phyloP scores from a whole-genome alignment of 257 asterid species.

The Solanum lycopersicoides region DNA sequence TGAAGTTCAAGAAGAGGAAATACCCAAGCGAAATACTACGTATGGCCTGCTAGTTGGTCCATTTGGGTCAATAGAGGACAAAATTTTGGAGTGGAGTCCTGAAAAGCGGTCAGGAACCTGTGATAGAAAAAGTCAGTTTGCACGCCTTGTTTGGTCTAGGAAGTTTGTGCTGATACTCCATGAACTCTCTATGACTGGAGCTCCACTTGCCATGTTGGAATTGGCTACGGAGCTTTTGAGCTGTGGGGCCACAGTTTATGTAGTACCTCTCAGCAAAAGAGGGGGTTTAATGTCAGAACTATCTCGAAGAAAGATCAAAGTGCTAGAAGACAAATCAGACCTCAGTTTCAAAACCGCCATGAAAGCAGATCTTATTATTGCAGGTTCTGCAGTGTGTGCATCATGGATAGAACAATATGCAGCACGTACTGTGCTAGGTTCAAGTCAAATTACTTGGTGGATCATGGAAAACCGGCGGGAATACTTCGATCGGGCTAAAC shows the following conservation, averaged over 20 bases:
- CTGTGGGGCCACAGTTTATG: conserved; percentile 91
- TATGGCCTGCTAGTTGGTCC: conserved; percentile 87
- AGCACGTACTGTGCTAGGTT: conserved; percentile 77
- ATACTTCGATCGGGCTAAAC: conserved; percentile 81
- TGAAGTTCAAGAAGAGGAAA: conserved; percentile 54
- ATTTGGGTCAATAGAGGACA: conserved; percentile 79
- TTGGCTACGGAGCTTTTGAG: conserved; percentile 90
- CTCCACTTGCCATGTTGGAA: conserved; percentile 99
- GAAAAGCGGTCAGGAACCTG: conserved; percentile 84
- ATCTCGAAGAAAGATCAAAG: conserved; percentile 77
- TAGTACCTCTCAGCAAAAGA: conserved; percentile 66
- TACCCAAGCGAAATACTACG: conserved; percentile 65
- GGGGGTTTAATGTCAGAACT: conserved; percentile 92
- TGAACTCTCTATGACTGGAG: conserved; percentile 96
- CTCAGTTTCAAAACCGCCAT: conserved; percentile 85
- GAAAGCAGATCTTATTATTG: conserved; percentile 92
- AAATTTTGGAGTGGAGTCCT: conserved; percentile 85
- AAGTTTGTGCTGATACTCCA: conserved; percentile 86
- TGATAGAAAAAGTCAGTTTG: conserved; percentile 89
- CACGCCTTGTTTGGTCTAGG: conserved; percentile 97
- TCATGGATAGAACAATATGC: conserved; percentile 90
- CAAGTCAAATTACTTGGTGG: conserved; percentile 96
- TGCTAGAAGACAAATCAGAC: conserved; percentile 69
- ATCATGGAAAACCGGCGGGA: conserved; percentile 96
- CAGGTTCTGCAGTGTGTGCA: conserved; percentile 93